Percentiles rank a stretch among this genome's conserved stretches.
These are phyloP conservation scores for Ustilago trichophora DNA, from an alignment of 1,284 basidiomycete species.

Conservation along the genomic window DNA sequence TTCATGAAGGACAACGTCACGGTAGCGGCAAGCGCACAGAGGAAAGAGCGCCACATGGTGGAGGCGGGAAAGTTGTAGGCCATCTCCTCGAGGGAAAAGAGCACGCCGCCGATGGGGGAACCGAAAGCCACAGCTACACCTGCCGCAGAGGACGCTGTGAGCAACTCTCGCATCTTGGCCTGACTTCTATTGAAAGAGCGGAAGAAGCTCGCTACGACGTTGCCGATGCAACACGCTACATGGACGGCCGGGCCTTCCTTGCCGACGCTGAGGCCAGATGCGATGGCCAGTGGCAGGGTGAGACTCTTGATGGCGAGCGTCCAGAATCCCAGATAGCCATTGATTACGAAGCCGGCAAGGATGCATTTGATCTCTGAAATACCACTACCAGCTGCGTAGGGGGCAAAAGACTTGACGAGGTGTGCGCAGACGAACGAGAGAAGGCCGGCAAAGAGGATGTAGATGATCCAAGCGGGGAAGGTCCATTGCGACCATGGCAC, in stretches of 20 bases:
- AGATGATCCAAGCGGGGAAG: conserved; percentile 81
- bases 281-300: conserved; percentile 86
- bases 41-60: conserved; percentile 98
- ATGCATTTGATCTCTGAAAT: conserved; percentile 99
- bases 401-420: conserved; percentile 86
- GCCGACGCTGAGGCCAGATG: conserved; percentile 94
- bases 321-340: conserved; percentile 87
- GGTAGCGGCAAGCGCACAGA: conserved; percentile 95
- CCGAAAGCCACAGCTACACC: conserved; percentile 98
- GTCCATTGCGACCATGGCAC: conserved; percentile 84
- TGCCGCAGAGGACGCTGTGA: conserved; percentile 94
- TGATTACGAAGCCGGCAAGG: conserved; percentile 94
- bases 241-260: conserved; percentile 99
- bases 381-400: conserved; percentile 95
- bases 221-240: conserved; percentile 92
- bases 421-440: conserved; percentile 72
- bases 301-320: conserved; percentile 93
- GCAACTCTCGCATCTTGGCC: conserved; percentile 93
- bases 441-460: conserved; percentile 80
- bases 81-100: conserved; percentile 82
- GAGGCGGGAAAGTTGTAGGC: conserved; percentile 94
- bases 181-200: conserved; percentile 84
- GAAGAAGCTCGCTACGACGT: conserved; percentile 84
- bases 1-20: conserved; percentile 98
- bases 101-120: conserved; percentile 93